These are phyloP conservation scores for Candida suzukii DNA, from an alignment of 805 yeast species.

Conservation along the genomic window DNA sequence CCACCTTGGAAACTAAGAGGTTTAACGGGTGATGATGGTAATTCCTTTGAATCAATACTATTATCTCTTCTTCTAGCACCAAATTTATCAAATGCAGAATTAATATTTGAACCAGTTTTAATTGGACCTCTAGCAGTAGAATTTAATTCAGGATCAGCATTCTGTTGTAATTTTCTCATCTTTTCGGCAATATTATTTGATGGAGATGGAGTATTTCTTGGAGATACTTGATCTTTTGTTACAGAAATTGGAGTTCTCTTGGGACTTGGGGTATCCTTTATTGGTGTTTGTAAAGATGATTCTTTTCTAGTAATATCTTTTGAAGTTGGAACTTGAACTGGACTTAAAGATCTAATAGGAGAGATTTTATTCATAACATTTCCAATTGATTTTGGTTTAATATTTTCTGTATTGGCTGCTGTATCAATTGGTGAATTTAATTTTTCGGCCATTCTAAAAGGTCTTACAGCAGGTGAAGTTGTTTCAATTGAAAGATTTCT, in stretches of 20 bases:
- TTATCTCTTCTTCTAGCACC: constrained; percentile 19
- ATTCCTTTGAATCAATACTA: constrained; percentile 1
- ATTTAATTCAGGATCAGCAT: constrained; percentile 3
- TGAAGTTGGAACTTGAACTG: not conserved
- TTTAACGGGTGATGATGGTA: not conserved
- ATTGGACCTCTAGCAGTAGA: constrained; percentile 13
- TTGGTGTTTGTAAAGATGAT: constrained; percentile 1
- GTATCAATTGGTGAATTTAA: constrained; percentile 15
- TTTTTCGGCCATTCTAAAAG: constrained; percentile 61
- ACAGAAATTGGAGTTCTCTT: not conserved
- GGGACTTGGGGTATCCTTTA: too few relatives aligned
- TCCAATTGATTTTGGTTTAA: not conserved
- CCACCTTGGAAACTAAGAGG: constrained; percentile 5
- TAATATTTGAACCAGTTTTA: constrained; percentile 5
- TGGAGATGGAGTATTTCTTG: constrained; percentile 11
- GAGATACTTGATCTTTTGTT: constrained; percentile 10
- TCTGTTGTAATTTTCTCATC: constrained; percentile 19
- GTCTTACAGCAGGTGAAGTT: constrained; percentile 37
- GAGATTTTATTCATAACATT: not conserved
- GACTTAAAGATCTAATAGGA: constrained; percentile 1
- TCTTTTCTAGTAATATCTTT: not conserved
- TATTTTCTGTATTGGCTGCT: not conserved
- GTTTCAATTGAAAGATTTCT: not conserved
- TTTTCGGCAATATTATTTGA: constrained; percentile 15
- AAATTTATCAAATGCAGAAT: constrained; percentile 20